Evolutionary conservation across 208 protist species (phyloP).

Genomic region (Acanthamoeba polyphaga): DNA sequence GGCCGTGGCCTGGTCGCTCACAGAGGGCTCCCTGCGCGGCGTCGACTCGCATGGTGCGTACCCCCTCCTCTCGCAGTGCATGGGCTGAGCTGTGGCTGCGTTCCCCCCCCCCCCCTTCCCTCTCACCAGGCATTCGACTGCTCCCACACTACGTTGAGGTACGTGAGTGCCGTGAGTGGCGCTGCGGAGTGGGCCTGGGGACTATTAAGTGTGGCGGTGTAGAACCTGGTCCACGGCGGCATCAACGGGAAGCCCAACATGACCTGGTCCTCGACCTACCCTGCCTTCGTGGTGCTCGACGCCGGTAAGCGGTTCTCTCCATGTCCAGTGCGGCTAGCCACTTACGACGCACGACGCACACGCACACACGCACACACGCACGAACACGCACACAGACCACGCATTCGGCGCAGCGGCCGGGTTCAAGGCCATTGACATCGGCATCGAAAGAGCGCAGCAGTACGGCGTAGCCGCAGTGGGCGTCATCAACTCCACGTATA

Average conservation of each 20-base stretch:
- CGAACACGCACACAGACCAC: background rate
- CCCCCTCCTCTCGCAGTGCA: background rate
- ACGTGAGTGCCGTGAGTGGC: background rate
- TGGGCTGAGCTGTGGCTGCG: background rate
- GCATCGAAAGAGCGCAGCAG: constrained; percentile 13
- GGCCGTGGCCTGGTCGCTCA: constrained; percentile 14
- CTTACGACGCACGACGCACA: too few relatives aligned
- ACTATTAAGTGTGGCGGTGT: background rate
- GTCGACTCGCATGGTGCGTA: background rate
- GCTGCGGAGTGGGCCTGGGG: background rate
- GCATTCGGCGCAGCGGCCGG: constrained; percentile 10
- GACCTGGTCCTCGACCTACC: constrained; percentile 13
- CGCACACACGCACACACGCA: too few relatives aligned
- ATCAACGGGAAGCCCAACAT: constrained; percentile 18
- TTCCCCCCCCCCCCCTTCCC: background rate
- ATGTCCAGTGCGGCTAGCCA: background rate
- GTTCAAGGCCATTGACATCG: constrained; percentile 31
- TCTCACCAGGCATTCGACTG: background rate
- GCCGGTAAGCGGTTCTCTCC: background rate
- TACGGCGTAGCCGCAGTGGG: constrained; percentile 24
- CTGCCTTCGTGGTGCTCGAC: constrained; percentile 42
- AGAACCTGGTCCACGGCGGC: constrained; percentile 14
- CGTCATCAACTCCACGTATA: constrained; percentile 47
- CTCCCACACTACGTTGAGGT: constrained; percentile 49
- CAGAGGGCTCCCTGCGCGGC: constrained; percentile 19